Base-by-base conservation (phyloP, 1,284 basidiomycete genomes). In the Thecaphora thlaspeos region DNA sequence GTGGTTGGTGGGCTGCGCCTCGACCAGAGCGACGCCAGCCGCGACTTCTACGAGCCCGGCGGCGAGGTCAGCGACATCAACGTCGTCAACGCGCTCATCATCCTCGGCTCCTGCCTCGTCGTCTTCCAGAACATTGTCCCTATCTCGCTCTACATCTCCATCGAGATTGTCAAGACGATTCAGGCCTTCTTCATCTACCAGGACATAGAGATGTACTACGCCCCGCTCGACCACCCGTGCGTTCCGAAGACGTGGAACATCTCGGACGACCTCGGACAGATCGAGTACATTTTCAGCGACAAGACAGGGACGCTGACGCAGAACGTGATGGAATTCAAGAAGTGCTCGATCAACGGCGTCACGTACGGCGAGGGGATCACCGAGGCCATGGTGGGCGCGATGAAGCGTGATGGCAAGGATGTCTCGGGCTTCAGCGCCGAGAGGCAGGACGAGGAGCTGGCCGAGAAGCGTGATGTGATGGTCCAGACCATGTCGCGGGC, bases 181-280 rank as follows among this genome's bases (percentile, higher is more conserved):
- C 92, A 96, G 79, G 94, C 94, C 5, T 95, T 87, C 80, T 95
- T 96, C 82, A 97, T 97, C 78, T 80, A 71, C n/a, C 90, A 94
- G 79, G 94, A 98, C 74, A 77, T 91, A 65, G 93, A 96, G 78
- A 94, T 98, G 91, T 96, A 93, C 81, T 96, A 96, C 79, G 83
- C 84, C 51, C 85, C 88, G 4, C 71, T 79, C 41, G 87, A 96
- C 77, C 88, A 90, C 0, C 82, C 90, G 0, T 96, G 92, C 70
- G 86, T 92, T 4, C 91, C 93, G 39, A 97, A 97, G 80, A 94
- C 91, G 14, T 96, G 93, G 93, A 94, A 93, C 78, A 94, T 97
- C 69, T 94, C 91, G 2, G 93, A 96, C 77, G 93, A 96, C 79
- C 85, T 97, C 1, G 93, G 93, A 23, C 93, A 96, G 80, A 96